Percentiles rank a stretch among this genome's conserved stretches.
These are phyloP conservation scores for Ceratobasidium sp. DNA, from an alignment of 1,284 basidiomycete genomes.

Conservation along the genomic window DNA sequence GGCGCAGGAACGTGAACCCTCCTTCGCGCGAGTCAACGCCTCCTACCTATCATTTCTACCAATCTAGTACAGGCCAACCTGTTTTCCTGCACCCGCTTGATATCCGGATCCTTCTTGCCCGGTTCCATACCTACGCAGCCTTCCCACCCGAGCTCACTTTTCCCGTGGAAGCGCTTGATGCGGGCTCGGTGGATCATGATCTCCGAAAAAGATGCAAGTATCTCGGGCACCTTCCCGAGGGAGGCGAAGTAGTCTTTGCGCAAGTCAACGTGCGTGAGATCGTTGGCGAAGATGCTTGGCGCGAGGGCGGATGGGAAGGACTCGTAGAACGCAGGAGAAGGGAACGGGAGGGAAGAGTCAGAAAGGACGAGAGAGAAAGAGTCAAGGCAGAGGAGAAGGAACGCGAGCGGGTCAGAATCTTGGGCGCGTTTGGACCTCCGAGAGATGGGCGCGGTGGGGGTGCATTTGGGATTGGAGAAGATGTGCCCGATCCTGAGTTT, in stretches of 20 bases:
- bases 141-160: conserved; percentile 88
- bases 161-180: conserved; percentile 76
- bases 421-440: conserved; percentile 38
- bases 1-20: conserved; percentile 80
- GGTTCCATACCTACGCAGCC: conserved; percentile 82
- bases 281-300: conserved; percentile 69
- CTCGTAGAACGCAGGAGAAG: conserved; percentile 78
- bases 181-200: conserved; percentile 85
- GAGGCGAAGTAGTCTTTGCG: conserved; percentile 93
- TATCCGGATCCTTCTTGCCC: conserved; percentile 89
- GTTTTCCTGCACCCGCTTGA: conserved; percentile 96
- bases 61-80: conserved; percentile 90
- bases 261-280: conserved; percentile 86
- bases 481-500: conserved; percentile 51
- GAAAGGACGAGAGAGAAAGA: conserved; percentile 85
- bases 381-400: conserved; percentile 78
- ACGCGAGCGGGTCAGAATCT: conserved; percentile 62
- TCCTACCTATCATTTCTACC: conserved; percentile 94
- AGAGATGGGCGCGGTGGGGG: conserved; percentile 30
- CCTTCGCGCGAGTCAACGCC: conserved; percentile 54
- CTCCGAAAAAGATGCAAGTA: conserved; percentile 95
- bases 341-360: conserved; percentile 79
- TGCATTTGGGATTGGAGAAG: conserved; percentile 48
- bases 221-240: conserved; percentile 89
- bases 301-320: conserved; percentile 79